phyloP scores from a whole-genome alignment of 169 alveolate genomes.

The Neospora caninum region DNA sequence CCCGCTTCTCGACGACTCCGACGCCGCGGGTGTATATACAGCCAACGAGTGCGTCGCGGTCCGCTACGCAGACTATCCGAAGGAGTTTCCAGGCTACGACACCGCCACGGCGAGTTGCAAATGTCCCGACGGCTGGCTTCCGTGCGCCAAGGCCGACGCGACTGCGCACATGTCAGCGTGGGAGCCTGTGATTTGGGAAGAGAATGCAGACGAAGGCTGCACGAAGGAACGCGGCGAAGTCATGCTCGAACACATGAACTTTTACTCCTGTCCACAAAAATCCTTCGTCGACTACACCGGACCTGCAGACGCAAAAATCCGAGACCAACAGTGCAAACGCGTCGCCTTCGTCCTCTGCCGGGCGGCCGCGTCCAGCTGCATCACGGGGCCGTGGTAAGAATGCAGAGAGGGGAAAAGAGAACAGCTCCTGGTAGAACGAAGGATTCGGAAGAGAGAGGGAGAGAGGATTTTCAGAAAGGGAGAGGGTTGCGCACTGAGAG shows the following conservation, averaged over 20 bases:
- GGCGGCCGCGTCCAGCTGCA: background rate
- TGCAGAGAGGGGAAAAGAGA: background rate
- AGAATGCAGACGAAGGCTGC: background rate
- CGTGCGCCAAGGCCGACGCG: conserved; percentile 8
- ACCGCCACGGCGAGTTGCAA: background rate
- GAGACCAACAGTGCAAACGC: background rate
- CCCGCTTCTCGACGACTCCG: background rate
- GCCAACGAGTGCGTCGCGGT: conserved; percentile 42
- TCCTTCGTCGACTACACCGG: background rate
- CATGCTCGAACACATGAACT: conserved; percentile 38
- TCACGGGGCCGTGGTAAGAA: conserved; percentile 31
- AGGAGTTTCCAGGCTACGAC: conserved; percentile 26
- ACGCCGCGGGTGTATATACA: background rate
- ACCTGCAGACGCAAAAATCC: background rate
- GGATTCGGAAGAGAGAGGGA: no score
- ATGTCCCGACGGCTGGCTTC: conserved; percentile 9
- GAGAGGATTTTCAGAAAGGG: no score
- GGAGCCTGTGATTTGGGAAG: conserved; percentile 23
- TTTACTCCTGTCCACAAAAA: background rate
- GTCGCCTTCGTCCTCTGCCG: conserved; percentile 15
- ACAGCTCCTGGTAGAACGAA: background rate
- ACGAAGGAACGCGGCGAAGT: background rate
- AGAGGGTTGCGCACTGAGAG: no score
- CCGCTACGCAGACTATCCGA: conserved; percentile 21
- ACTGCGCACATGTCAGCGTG: background rate